phyloP scores from a whole-genome alignment of 1,139 yeast species.

The Kodamaea derodonti region DNA sequence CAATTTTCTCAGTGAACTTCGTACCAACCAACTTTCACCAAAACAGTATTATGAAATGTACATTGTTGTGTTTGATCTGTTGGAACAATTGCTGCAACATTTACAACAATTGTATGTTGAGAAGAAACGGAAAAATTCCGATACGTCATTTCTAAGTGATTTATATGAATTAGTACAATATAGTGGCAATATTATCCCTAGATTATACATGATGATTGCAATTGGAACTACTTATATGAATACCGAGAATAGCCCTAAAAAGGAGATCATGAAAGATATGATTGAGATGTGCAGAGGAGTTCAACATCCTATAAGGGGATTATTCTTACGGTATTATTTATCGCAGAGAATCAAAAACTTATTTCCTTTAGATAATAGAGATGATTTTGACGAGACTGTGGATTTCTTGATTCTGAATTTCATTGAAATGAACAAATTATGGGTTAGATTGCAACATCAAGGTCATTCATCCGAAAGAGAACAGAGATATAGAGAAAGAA shows the following conservation, averaged over 20 bases:
- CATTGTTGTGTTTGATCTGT: conserved; percentile 78
- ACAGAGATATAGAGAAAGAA: conserved; percentile 73
- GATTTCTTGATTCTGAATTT: conserved; percentile 80
- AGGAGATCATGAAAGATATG: conserved; percentile 92
- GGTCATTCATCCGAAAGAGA: conserved; percentile 86
- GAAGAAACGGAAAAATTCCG: conserved; percentile 19
- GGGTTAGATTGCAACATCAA: conserved; percentile 96
- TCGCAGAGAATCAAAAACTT: conserved; percentile 79
- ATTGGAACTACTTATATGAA: conserved; percentile 89
- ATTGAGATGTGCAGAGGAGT: conserved; percentile 98
- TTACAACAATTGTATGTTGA: conserved; percentile 60
- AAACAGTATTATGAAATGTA: conserved; percentile 93
- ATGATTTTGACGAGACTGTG: conserved; percentile 60
- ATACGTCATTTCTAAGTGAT: conserved; percentile 76
- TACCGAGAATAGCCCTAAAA: conserved; percentile 71
- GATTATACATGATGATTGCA: conserved; percentile 90
- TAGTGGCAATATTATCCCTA: conserved; percentile 88
- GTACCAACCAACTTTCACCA: conserved; percentile 76
- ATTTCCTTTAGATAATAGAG: conserved; percentile 45
- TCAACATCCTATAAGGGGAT: conserved; percentile 88
- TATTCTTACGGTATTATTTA: conserved; percentile 82
- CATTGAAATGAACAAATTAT: conserved; percentile 93
- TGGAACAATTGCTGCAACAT: conserved; percentile 64
- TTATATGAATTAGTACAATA: conserved; percentile 93
- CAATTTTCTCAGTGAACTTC: conserved; percentile 72